Evolutionary conservation across 1,139 yeast species (phyloP), one percentile per base, ranked within the genome.

Genomic region (Cylindricascospora bacillispora): DNA sequence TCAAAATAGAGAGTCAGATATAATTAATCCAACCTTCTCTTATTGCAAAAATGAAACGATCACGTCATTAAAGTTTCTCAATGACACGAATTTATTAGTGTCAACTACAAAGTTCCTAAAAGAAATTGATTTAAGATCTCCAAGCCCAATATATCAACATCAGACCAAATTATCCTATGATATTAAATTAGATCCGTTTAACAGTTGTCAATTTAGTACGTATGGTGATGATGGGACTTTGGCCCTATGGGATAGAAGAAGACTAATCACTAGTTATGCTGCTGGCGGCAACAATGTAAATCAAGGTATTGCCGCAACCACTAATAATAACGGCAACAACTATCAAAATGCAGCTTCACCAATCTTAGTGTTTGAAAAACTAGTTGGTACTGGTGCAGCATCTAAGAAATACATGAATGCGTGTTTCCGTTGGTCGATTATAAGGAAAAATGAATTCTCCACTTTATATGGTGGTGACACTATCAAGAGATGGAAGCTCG

Each of bases 171-270:
- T 81, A 38, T 74, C 86, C 0, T 63, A 71, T 40, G 81, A 81
- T 9, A 64, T 86, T 26, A 63, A 69, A 6, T 61, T 77, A 24
- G 89, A 82, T 47, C 89, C 80, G 3, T 72, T 73, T 44, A 64
- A 68, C 35, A 66, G 65, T 22, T 65, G 70, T 52, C 65, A 70
- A 40, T 81, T 83, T 52, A 72, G 82, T 23, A 74, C 93, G 0
- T 70, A 70, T 40, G 70, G 83, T 31, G 95, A 83, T 43, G 92
- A 81, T 45, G 94, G 95, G 1, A 70, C 92, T 0, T 58, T 85
- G 34, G 76, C 89, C 0, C 64, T 85, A 10, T 86, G 94, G 93
- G 97, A 86, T 51, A 65, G 93, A 36, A 65, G 95, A 36, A 74
- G 69, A 40, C 54, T 83, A 37, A 18, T 18, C 10, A 18, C 21